Evolutionary conservation across 192 early-diverging fungal genomes (phyloP).

Genomic region (Globomyces pollinis-pini): DNA sequence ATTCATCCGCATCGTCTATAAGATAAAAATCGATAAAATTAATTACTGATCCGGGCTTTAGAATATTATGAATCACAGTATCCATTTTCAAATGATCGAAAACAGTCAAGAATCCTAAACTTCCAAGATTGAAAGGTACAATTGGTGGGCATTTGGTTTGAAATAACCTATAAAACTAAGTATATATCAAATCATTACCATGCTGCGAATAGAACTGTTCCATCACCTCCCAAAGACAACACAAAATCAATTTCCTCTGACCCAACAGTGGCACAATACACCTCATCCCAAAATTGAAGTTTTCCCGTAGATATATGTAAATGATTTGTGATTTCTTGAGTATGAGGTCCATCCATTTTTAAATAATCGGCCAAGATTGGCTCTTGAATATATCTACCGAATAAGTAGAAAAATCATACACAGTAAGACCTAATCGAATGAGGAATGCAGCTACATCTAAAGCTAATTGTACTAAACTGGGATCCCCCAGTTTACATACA

Average conservation of each 20-base stretch:
- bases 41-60: constrained; percentile 10
- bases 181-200: too few relatives aligned
- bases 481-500: constrained; percentile 39
- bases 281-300: constrained; percentile 15
- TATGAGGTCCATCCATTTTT: neutral
- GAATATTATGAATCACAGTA: constrained; percentile 48
- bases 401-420: too few relatives aligned
- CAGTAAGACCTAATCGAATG: constrained; percentile 24
- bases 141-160: constrained; percentile 83
- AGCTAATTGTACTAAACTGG: constrained; percentile 25
- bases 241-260: constrained; percentile 63
- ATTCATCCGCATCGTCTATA: constrained; percentile 67
- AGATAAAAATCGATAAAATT: neutral
- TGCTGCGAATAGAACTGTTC: constrained; percentile 89
- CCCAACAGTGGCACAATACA: constrained; percentile 9
- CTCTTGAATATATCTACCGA: constrained; percentile 28
- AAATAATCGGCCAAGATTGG: constrained; percentile 15
- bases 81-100: constrained; percentile 65
- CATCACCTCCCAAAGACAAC: constrained; percentile 93
- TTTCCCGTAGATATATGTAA: neutral
- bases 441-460: constrained; percentile 33
- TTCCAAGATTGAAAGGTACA: constrained; percentile 89
- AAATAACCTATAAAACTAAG: too few relatives aligned
- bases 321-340: neutral
- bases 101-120: constrained; percentile 89